Conservation (phyloP, 257 asterid genomes). For the Solanum infundibuliforme region DNA sequence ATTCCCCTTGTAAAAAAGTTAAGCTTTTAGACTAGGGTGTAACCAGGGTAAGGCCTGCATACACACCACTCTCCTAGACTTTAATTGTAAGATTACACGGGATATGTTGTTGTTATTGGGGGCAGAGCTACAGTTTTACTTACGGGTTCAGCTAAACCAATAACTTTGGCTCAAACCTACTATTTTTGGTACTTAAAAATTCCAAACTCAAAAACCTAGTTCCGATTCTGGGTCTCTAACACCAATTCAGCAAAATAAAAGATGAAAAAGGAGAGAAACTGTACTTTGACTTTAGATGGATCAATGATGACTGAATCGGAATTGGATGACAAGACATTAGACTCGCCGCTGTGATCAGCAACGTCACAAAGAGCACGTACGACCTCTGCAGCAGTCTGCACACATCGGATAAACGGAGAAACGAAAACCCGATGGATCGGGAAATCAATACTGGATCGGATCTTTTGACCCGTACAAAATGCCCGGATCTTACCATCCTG, state of each 20-base stretch:
- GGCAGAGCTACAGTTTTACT: not conserved
- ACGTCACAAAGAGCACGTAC: conserved; percentile 53
- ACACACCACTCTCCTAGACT: not conserved
- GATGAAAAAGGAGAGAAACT: not conserved
- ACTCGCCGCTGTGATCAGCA: conserved; percentile 29
- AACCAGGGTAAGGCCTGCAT: not conserved
- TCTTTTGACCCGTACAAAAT: conserved; percentile 50
- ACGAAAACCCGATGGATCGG: conserved; percentile 78
- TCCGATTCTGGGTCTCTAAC: no score
- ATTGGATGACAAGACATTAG: conserved; percentile 17
- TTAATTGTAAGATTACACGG: fast-evolving
- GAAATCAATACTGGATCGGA: conserved; percentile 27
- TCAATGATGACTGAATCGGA: conserved; percentile 49
- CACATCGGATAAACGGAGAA: conserved; percentile 82
- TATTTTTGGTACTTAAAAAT: not conserved
- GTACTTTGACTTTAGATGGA: conserved; percentile 70
- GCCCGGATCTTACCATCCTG: conserved; percentile 71
- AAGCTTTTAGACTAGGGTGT: not conserved
- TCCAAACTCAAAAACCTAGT: not conserved
- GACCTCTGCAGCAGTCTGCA: conserved; percentile 74
- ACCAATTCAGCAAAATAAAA: not conserved
- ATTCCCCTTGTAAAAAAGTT: not conserved
- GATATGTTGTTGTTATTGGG: not conserved
- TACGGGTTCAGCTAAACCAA: not conserved
- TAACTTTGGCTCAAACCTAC: not conserved